A percentile compares a stretch with the other conserved stretches of the same genome.
Conservation (phyloP, 208 protist species). For the Trypanosoma avium region DNA sequence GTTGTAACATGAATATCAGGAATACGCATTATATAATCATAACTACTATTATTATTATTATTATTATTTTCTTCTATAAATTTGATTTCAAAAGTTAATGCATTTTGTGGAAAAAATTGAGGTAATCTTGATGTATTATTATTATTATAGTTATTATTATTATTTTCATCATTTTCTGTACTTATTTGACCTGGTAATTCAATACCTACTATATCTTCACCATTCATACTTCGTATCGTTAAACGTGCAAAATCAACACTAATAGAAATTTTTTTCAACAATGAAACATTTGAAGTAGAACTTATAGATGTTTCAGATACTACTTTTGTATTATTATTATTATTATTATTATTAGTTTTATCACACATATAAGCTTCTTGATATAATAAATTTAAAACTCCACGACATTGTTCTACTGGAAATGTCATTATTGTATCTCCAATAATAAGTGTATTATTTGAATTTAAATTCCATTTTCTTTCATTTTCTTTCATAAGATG, state of each 20-base stretch:
- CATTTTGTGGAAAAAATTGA: not conserved
- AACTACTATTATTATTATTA: not conserved
- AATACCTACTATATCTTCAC: slow-evolving; percentile 26
- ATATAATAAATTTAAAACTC: slow-evolving; percentile 7
- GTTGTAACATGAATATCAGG: slow-evolving; percentile 13
- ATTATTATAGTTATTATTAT: too few species aligned
- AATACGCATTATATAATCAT: slow-evolving; percentile 20
- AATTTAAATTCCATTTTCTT: slow-evolving; percentile 7
- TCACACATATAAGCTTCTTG: not conserved
- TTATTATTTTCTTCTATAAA: slow-evolving; percentile 9
- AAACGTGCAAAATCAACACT: slow-evolving; percentile 19
- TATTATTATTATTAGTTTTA: not conserved
- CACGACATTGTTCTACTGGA: slow-evolving; percentile 8
- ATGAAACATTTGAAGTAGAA: not conserved
- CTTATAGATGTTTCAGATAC: not conserved
- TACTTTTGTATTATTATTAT: not conserved
- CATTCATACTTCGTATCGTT: slow-evolving; percentile 19
- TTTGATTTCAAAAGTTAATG: slow-evolving; percentile 18
- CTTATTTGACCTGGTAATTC: slow-evolving; percentile 23
- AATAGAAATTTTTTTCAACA: slow-evolving; percentile 1
- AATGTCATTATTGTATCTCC: slow-evolving; percentile 14
- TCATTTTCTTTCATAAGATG: slow-evolving; percentile 6
- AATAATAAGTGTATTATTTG: slow-evolving; percentile 1
- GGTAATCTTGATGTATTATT: too few species aligned
- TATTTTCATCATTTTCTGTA: slow-evolving; percentile 2